Evolutionary conservation across 2,329 filamentous ascomycete genomes (phyloP).

Genomic region (Exserohilum turcica): DNA sequence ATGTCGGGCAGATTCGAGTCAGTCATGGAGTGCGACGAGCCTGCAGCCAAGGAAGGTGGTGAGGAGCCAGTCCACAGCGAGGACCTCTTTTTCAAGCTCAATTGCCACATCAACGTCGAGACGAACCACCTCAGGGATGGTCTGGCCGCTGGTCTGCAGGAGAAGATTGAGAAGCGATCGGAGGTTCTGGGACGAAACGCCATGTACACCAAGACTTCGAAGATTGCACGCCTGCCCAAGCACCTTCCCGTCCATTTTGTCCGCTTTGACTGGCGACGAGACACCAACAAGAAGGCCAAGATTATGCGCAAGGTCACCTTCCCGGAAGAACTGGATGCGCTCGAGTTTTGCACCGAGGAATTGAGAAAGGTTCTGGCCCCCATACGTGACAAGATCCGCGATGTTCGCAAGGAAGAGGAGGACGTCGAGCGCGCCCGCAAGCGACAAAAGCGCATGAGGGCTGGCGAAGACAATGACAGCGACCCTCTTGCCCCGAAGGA

Average conservation of each 20-base stretch:
- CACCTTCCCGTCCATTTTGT: constrained; percentile 97
- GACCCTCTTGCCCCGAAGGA: constrained; percentile 54
- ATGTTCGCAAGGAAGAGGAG: constrained; percentile 92
- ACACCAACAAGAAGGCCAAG: constrained; percentile 97
- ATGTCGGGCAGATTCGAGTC: constrained; percentile 83
- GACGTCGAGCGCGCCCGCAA: constrained; percentile 92
- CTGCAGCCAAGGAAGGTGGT: constrained; percentile 72
- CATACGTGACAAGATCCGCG: constrained; percentile 93
- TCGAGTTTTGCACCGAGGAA: constrained; percentile 94
- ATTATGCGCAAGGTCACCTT: constrained; percentile 99
- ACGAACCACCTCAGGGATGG: constrained; percentile 93
- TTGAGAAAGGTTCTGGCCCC: constrained; percentile 82
- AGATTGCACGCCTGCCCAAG: constrained; percentile 87
- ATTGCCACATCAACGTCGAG: constrained; percentile 88
- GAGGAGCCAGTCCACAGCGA: constrained; percentile 70
- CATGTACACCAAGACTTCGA: constrained; percentile 86
- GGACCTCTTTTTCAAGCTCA: constrained; percentile 87
- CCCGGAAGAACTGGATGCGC: constrained; percentile 86
- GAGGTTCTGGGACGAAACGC: constrained; percentile 77
- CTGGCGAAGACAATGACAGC: constrained; percentile 59
- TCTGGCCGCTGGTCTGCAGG: constrained; percentile 77
- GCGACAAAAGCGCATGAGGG: constrained; percentile 76
- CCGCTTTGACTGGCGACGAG: constrained; percentile 96
- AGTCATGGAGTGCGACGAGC: constrained; percentile 81
- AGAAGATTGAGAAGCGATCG: constrained; percentile 91